These are phyloP conservation scores for Pseudopithomyces maydicus DNA, from an alignment of 2,329 filamentous ascomycete species.

Conservation along the genomic window DNA sequence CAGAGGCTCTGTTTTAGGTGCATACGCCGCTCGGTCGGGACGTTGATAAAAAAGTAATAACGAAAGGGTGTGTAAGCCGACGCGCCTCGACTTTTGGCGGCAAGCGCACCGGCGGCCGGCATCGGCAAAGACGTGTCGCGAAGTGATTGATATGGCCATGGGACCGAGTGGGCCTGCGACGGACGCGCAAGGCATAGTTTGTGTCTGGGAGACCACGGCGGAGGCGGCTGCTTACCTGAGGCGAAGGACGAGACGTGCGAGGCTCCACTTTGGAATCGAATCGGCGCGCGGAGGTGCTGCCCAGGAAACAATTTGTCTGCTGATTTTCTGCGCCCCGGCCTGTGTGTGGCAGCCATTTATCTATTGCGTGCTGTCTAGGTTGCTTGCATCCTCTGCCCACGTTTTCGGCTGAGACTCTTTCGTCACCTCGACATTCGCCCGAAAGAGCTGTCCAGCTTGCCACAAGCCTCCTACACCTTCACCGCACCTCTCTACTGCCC, in stretches of 20 bases:
- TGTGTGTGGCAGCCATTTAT: neutral
- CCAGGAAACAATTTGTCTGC: slow-evolving; percentile 2
- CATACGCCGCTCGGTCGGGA: neutral
- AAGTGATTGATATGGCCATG: neutral
- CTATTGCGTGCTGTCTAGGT: slow-evolving; percentile 5
- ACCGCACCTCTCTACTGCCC: slow-evolving; percentile 9
- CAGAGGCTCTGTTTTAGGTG: slow-evolving; percentile 1
- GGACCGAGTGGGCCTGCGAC: neutral
- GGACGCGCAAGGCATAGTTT: neutral
- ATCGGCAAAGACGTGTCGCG: slow-evolving; percentile 7
- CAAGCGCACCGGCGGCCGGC: slow-evolving; percentile 5
- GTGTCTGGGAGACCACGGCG: neutral
- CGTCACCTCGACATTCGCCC: neutral
- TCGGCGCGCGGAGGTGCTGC: neutral
- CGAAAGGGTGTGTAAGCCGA: slow-evolving; percentile 23
- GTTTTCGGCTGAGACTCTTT: slow-evolving; percentile 4
- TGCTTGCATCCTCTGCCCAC: slow-evolving; percentile 4
- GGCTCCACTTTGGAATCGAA: neutral
- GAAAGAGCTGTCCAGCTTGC: neutral
- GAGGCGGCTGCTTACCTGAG: neutral
- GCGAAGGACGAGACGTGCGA: neutral
- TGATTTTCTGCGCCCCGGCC: neutral
- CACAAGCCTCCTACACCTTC: slow-evolving; percentile 12
- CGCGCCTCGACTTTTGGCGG: slow-evolving; percentile 25
- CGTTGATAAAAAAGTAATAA: slow-evolving; percentile 7